phyloP scores from a whole-genome alignment of 2,329 filamentous ascomycete species.

The Metarhizium guizhouense region DNA sequence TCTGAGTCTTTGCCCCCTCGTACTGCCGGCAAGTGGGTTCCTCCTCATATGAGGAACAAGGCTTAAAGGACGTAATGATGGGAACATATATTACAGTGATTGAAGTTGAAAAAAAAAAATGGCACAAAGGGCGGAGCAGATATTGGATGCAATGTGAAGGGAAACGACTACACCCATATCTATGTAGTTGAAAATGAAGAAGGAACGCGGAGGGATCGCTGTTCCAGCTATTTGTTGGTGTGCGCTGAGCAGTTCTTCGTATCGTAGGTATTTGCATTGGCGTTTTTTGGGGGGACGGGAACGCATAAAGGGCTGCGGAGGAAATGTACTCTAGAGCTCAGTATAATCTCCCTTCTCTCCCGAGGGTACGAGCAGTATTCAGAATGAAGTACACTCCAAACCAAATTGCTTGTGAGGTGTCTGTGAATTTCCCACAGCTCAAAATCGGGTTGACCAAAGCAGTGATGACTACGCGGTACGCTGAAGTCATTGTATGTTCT shows the following conservation, averaged over 20 bases:
- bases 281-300: slow-evolving; percentile 24
- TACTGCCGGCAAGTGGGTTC: slow-evolving; percentile 51
- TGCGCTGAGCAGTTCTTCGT: neutral
- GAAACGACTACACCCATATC: neutral
- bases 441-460: no score
- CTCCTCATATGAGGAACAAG: slow-evolving; percentile 33
- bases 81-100: neutral
- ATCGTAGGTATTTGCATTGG: slow-evolving; percentile 22
- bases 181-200: neutral
- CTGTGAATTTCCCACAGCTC: no score
- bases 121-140: neutral
- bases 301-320: slow-evolving; percentile 15
- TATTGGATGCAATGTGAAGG: slow-evolving; percentile 1
- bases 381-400: slow-evolving; percentile 15
- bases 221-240: neutral
- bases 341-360: slow-evolving; percentile 21
- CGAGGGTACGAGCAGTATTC: slow-evolving; percentile 18
- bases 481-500: no score
- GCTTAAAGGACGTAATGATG: slow-evolving; percentile 7
- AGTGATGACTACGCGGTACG: no score
- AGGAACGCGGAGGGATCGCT: slow-evolving; percentile 2
- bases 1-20: slow-evolving; percentile 43
- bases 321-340: slow-evolving; percentile 29
- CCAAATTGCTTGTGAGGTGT: slow-evolving; percentile 5
- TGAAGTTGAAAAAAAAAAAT: neutral